Conservation (phyloP, 495 filamentous ascomycete species). For the Astrocystis sublimbata region DNA sequence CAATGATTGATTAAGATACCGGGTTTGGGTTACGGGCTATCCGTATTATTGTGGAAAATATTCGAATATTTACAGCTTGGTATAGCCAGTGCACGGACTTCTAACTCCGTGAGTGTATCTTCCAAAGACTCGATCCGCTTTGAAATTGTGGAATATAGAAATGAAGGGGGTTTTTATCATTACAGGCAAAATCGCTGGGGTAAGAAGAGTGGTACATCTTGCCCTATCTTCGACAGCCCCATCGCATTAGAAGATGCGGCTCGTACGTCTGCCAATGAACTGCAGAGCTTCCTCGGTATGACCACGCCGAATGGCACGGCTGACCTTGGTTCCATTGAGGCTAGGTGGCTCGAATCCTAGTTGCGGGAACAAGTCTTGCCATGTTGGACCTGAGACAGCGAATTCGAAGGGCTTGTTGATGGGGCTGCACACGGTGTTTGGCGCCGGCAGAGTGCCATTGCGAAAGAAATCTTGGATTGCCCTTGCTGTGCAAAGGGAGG, state of each 20-base stretch:
- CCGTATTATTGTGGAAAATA: no score
- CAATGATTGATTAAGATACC: no score
- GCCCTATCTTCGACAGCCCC: no score
- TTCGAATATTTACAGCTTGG: no score
- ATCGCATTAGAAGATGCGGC: neutral
- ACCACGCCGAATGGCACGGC: neutral
- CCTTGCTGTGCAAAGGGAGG: conserved; percentile 50
- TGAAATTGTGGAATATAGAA: no score
- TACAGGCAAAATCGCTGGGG: no score
- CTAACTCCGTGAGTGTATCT: no score
- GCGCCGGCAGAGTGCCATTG: conserved; percentile 45
- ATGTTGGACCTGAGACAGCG: conserved; percentile 16
- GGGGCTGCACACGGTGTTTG: conserved; percentile 44
- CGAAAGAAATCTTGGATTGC: conserved; percentile 50
- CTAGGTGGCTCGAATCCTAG: conserved; percentile 2
- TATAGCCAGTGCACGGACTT: no score
- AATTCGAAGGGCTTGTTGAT: conserved; percentile 11
- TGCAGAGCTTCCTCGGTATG: neutral
- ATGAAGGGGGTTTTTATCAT: no score
- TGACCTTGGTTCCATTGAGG: neutral
- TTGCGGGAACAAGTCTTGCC: conserved; percentile 20
- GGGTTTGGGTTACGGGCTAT: no score
- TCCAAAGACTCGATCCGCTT: no score
- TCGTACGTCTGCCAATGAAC: neutral
- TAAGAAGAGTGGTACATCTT: no score